Evolutionary conservation across 2,329 filamentous ascomycete species (phyloP), one percentile per base, ranked within the genome.

Genomic region (Phialophora chinensis): DNA sequence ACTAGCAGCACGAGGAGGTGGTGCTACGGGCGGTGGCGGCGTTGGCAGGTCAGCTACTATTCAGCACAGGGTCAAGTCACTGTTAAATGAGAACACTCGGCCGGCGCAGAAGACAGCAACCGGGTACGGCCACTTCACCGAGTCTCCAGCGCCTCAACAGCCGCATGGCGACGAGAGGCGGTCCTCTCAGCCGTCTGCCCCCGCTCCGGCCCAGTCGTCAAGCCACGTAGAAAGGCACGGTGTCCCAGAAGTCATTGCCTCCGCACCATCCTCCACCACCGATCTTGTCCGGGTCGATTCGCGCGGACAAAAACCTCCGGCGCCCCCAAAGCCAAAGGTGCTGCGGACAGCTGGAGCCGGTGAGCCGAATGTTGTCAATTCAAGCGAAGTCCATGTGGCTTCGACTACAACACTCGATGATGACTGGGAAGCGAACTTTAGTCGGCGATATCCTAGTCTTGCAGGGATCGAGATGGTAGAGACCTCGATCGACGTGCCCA

Each of bases 381-480:
- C 71, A 74, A 65, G 70, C 75, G 69, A 76, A 61, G 66, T 66
- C 57, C 38, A 53, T 44, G 50, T 58, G 35, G 17, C 49, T 42
- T 55, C 49, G 62, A 64, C 29, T 72, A 72, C 25, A 72, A n/a
- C 38, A 44, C 71, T 20, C 61, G 74, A 49, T 23, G 91, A 93
- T 79, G 86, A 88, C 65, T 87, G 85, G 83, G 86, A 89, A 69
- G 79, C 80, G 25, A 85, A 91, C 75, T 97, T 98, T 76, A 90
- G 89, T 67, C 93, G 93, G 78, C 84, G 92, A 66, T 97, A 93
- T 78, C 94, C 94, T 0, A 96, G 91, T 75, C 80, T 98, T 66
- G 89, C 88, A 63, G 87, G 92, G 10, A 86, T 97, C 72, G 93
- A 97, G 80, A 91, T 94, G 88, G 90, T 92, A n/a, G 91, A 95